phyloP scores from a whole-genome alignment of 1,139 yeast species.

The Magnusiomyces suaveolens region DNA sequence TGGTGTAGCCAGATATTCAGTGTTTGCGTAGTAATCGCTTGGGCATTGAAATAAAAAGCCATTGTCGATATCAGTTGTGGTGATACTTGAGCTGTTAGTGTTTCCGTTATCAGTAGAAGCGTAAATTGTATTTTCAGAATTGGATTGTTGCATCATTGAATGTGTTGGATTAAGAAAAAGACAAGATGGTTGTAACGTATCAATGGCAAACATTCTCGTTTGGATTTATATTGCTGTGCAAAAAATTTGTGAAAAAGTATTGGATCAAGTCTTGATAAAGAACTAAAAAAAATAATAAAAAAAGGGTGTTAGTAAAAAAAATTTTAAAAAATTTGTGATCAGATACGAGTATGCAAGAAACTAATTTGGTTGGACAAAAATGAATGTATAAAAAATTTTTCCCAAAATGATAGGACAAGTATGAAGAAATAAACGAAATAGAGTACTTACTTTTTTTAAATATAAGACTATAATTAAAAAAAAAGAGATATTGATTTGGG shows the following conservation, averaged over 20 bases:
- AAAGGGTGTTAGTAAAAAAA: background rate
- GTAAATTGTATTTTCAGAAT: background rate
- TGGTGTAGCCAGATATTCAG: constrained; percentile 1
- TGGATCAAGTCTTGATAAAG: too few species aligned
- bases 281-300: too few species aligned
- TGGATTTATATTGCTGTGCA: background rate
- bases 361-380: too few species aligned
- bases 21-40: constrained; percentile 1
- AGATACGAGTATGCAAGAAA: too few species aligned
- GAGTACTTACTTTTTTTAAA: background rate
- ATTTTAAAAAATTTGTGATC: too few species aligned
- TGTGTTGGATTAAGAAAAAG: background rate
- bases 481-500: background rate
- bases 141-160: background rate
- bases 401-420: too few species aligned
- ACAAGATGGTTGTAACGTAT: background rate
- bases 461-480: background rate
- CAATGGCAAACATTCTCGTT: background rate
- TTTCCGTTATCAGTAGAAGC: background rate
- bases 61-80: background rate
- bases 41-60: background rate
- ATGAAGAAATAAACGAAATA: too few species aligned
- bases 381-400: too few species aligned
- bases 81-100: background rate
- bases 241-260: too few species aligned